Percentiles rank a stretch among this genome's conserved stretches.
Conservation (phyloP, 495 filamentous ascomycete genomes). For the Opeltia flavorubescens region DNA sequence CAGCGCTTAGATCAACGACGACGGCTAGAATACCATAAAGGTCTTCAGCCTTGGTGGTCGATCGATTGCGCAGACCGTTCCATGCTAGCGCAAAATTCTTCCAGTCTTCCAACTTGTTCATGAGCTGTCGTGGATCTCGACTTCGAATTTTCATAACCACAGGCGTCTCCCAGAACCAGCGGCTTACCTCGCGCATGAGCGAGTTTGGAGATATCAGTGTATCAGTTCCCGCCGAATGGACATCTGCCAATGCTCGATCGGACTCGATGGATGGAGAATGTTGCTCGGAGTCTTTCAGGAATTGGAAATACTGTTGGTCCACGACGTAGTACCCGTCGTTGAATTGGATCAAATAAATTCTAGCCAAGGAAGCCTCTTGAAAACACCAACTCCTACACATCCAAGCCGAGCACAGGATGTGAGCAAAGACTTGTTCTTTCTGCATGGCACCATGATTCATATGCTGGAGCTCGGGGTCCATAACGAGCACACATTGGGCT, state of each 20-base stretch:
- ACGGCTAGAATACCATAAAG: slow-evolving; percentile 1
- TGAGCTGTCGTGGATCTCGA: not conserved
- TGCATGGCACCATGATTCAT: not conserved
- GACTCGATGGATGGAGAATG: not conserved
- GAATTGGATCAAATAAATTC: not conserved
- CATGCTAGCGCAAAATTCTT: not conserved
- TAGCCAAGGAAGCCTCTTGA: slow-evolving; percentile 1
- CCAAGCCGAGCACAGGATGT: not conserved
- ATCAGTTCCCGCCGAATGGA: not conserved
- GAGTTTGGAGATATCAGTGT: not conserved
- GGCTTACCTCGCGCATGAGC: not conserved
- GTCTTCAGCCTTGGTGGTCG: slow-evolving; percentile 1
- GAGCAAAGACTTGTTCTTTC: not conserved
- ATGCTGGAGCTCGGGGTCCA: slow-evolving; percentile 3
- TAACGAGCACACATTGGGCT: slow-evolving; percentile 11
- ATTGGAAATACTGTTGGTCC: not conserved
- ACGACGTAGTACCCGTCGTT: not conserved
- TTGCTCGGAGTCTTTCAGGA: not conserved
- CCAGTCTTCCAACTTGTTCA: not conserved
- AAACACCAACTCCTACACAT: not conserved
- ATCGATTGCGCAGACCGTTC: not conserved
- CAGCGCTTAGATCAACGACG: not conserved
- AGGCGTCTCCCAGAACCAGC: not conserved
- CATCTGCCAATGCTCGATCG: not conserved
- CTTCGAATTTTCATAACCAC: not conserved